Percentiles rank a stretch among this genome's conserved stretches.
Conservation (phyloP, 2,329 filamentous ascomycete species). For the Podosphaera aphanis region DNA sequence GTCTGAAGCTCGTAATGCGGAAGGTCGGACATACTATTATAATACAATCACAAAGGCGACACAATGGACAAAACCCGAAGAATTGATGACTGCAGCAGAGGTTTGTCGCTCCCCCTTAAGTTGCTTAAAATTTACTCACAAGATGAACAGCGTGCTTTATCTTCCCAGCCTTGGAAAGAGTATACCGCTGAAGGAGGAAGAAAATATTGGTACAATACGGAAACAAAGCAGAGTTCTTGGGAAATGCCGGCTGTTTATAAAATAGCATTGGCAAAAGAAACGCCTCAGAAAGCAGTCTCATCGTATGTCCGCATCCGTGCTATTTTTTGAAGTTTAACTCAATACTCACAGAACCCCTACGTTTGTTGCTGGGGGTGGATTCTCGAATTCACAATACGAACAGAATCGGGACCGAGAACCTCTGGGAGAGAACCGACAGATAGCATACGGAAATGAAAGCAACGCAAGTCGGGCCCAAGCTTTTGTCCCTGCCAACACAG, state of each 20-base stretch:
- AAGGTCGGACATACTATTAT: slow-evolving; percentile 80
- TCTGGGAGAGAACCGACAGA: slow-evolving; percentile 31
- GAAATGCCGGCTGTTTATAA: slow-evolving; percentile 74
- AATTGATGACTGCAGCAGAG: slow-evolving; percentile 65
- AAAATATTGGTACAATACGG: slow-evolving; percentile 88
- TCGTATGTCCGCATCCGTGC: slow-evolving; percentile 19
- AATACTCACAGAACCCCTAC: slow-evolving; percentile 13
- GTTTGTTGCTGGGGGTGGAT: slow-evolving; percentile 22
- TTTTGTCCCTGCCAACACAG: slow-evolving; percentile 39
- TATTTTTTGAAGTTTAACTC: not conserved
- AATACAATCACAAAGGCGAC: slow-evolving; percentile 68
- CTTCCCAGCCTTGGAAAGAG: slow-evolving; percentile 77
- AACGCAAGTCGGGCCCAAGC: slow-evolving; percentile 25
- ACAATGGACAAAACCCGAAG: slow-evolving; percentile 83
- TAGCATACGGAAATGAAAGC: slow-evolving; percentile 31
- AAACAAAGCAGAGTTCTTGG: slow-evolving; percentile 85
- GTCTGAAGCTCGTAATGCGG: slow-evolving; percentile 60
- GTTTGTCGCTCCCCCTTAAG: slow-evolving; percentile 19
- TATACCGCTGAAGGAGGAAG: slow-evolving; percentile 68
- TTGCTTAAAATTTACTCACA: not conserved
- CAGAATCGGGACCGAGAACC: slow-evolving; percentile 18
- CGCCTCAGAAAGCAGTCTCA: slow-evolving; percentile 20
- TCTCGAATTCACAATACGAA: slow-evolving; percentile 14
- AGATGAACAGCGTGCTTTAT: slow-evolving; percentile 45
- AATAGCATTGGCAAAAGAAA: slow-evolving; percentile 40